Conservation (phyloP, 164 flowering plant genomes). For the Vitis vinifera region DNA sequence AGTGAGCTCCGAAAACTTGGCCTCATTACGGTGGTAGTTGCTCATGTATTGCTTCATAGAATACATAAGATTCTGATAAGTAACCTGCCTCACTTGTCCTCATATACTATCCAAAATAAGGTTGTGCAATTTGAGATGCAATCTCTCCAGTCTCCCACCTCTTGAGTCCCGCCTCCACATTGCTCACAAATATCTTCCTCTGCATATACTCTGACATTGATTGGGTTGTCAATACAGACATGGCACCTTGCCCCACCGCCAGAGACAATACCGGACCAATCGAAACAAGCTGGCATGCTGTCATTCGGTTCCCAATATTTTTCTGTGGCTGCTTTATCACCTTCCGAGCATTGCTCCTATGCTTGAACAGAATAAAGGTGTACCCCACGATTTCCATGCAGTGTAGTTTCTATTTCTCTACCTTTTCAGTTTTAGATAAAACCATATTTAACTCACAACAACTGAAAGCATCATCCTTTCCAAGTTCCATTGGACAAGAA, state of each 20-base stretch:
- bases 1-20: too few relatives aligned
- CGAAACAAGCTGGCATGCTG: slow-evolving; percentile 38
- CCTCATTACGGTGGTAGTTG: too few relatives aligned
- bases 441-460: slow-evolving; percentile 63
- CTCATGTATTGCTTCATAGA: too few relatives aligned
- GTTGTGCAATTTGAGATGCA: too few relatives aligned
- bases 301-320: slow-evolving; percentile 30
- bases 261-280: slow-evolving; percentile 15
- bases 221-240: slow-evolving; percentile 16
- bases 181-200: slow-evolving; percentile 82
- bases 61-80: too few relatives aligned
- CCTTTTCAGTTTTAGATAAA: slow-evolving; percentile 49
- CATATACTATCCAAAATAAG: too few relatives aligned
- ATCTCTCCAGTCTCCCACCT: too few relatives aligned
- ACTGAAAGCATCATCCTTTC: slow-evolving; percentile 49
- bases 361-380: slow-evolving; percentile 30
- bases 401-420: slow-evolving; percentile 60
- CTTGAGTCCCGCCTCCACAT: slow-evolving; percentile 50
- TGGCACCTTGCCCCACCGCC: neutral
- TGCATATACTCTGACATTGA: slow-evolving; percentile 60
- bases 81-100: too few relatives aligned
- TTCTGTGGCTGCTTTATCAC: slow-evolving; percentile 36
- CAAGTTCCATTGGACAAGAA: slow-evolving; percentile 29
- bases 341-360: slow-evolving; percentile 26
- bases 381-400: slow-evolving; percentile 37